Conservation (phyloP, 768 basidiomycete genomes). For the Hypsizygus marmoreus region DNA sequence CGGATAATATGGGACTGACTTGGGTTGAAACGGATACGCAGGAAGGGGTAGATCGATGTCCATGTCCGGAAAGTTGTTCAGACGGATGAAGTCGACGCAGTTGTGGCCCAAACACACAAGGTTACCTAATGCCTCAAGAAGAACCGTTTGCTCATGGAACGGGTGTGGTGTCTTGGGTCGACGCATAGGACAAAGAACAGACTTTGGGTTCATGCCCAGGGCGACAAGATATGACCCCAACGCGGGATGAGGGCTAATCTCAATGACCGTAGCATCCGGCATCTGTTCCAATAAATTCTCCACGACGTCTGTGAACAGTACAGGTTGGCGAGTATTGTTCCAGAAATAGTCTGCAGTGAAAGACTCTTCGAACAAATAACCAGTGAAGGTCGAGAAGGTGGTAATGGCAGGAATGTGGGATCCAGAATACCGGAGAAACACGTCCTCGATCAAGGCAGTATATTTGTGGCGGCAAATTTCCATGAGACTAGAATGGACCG, state of each 20-base stretch:
- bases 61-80: constrained; percentile 24
- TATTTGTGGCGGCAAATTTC: constrained; percentile 34
- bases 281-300: constrained; percentile 18
- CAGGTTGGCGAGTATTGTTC: constrained; percentile 37
- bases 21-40: constrained; percentile 34
- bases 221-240: constrained; percentile 32
- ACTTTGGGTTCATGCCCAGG: constrained; percentile 17
- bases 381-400: constrained; percentile 40
- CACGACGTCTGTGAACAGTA: constrained; percentile 38
- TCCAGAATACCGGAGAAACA: constrained; percentile 35
- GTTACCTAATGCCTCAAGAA: constrained; percentile 31
- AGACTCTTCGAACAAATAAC: constrained; percentile 14
- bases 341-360: constrained; percentile 43
- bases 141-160: constrained; percentile 22
- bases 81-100: constrained; percentile 28
- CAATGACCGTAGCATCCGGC: constrained; percentile 32
- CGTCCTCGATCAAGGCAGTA: constrained; percentile 22
- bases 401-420: constrained; percentile 24
- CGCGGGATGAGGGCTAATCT: constrained; percentile 42
- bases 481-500: constrained; percentile 41
- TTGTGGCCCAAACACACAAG: constrained; percentile 30
- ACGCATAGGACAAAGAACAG: constrained; percentile 27
- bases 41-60: constrained; percentile 14
- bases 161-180: constrained; percentile 22
- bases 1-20: constrained; percentile 22